Evolutionary conservation across 306 rosid genomes (phyloP), one percentile per base, ranked within the genome.

Genomic region (Quercus engelmannii): DNA sequence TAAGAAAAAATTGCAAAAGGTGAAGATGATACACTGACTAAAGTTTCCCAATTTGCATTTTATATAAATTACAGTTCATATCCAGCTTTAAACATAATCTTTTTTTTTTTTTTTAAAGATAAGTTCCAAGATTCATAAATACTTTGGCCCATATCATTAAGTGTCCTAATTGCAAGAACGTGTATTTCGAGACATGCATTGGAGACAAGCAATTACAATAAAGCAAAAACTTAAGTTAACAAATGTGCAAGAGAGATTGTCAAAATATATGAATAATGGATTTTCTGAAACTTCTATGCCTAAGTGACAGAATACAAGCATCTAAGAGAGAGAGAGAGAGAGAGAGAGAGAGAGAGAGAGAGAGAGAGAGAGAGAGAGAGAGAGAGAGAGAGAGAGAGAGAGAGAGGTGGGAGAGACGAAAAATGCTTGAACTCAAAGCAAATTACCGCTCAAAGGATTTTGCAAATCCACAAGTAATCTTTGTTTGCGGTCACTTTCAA

Each of bases 391-490:
- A 55, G 23, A 18, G 25, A 71, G 26, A 64, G 21, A 52, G 70
- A 49, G 52, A 46, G 52, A 46, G 52, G 17, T 1, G 10, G 10
- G 43, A 2, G 46, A 7, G 2, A 38, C 2, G 0, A 46, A 46
- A n/a, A 55, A 67, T 5, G 41, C 55, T 80, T 73, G 74, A 79
- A 79, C 76, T 14, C 51, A 77, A 75, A 77, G 86, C 46, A 77
- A 62, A 10, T 84, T 77, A 90, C 99, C 99, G 76, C 78, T 90
- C 90, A 91, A 77, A 76, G 89, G 92, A 26, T 13, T 85, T 64
- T 74, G 81, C 55, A 95, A 38, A 21, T 88, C 87, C 78, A 33
- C 76, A 51, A 95, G 88, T 26, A 91, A 79, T 13, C 25, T 76
- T 77, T 83, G 87, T 71, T 84, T 91, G 63, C 69, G 94, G 46